These are phyloP conservation scores for Simmondsia chinensis DNA, from an alignment of 148 eudicot genomes.

Conservation along the genomic window DNA sequence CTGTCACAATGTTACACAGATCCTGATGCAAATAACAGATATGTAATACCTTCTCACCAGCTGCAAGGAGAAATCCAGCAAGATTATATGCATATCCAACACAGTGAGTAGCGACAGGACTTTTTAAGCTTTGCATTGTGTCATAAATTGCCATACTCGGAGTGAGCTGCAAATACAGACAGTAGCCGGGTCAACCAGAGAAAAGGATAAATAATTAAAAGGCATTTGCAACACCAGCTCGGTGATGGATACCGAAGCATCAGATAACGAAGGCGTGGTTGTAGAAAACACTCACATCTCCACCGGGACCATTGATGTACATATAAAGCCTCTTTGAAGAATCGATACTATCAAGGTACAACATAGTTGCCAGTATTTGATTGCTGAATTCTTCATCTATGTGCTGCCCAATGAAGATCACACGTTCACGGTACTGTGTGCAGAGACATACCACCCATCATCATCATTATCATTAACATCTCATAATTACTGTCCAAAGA, in stretches of 20 bases:
- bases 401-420: conserved; percentile 58
- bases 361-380: conserved; percentile 65
- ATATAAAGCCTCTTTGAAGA: conserved; percentile 50
- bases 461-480: too few species aligned
- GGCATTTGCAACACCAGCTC: not conserved
- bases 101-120: conserved; percentile 72
- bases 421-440: conserved; percentile 76
- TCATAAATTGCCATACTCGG: conserved; percentile 84
- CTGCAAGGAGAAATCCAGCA: conserved; percentile 76
- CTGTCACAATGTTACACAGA: not conserved
- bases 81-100: conserved; percentile 67
- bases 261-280: not conserved
- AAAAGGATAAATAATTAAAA: not conserved
- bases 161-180: conserved; percentile 51
- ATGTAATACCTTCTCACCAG: conserved; percentile 69
- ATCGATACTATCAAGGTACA: conserved; percentile 68
- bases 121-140: conserved; percentile 75
- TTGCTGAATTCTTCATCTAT: conserved; percentile 79
- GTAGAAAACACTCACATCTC: conserved; percentile 72
- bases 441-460: not conserved
- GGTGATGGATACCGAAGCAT: not conserved
- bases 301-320: conserved; percentile 77
- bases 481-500: too few species aligned
- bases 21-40: not conserved
- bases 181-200: not conserved